Conservation (phyloP, 306 rosid species). For the Corylus heterophylla region DNA sequence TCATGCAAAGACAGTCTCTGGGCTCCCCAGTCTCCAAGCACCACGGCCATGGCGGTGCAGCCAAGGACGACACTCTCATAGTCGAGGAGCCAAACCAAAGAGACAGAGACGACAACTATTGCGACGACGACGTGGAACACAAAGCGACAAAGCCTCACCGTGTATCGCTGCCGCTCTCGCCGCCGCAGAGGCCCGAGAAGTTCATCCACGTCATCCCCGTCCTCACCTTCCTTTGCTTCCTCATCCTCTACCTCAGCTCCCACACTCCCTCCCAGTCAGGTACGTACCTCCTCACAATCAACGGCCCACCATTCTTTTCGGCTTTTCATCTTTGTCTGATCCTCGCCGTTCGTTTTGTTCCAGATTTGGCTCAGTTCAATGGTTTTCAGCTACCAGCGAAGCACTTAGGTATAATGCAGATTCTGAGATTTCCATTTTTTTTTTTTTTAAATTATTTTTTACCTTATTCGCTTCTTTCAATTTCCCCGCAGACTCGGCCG, state of each 20-base stretch:
- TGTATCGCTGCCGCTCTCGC: constrained; percentile 50
- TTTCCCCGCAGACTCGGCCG: constrained; percentile 27
- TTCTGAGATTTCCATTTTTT: background rate
- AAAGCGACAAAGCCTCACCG: constrained; percentile 63
- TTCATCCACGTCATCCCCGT: constrained; percentile 84
- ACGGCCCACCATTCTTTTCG: background rate
- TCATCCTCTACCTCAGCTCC: constrained; percentile 85
- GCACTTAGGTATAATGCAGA: constrained; percentile 45
- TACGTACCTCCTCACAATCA: constrained; percentile 5
- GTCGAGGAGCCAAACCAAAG: constrained; percentile 36
- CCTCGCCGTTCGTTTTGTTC: background rate
- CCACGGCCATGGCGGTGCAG: constrained; percentile 57
- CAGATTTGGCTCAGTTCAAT: constrained; percentile 74
- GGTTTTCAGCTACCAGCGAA: constrained; percentile 43
- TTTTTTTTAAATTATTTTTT: background rate
- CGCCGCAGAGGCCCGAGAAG: constrained; percentile 53
- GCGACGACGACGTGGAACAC: constrained; percentile 26
- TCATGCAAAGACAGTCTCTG: constrained; percentile 93
- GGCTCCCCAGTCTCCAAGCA: constrained; percentile 82
- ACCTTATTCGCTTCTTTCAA: background rate
- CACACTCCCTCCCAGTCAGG: constrained; percentile 91
- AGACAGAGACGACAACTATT: constrained; percentile 27
- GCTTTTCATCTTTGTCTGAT: background rate
- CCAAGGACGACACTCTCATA: constrained; percentile 33
- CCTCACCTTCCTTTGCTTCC: constrained; percentile 83